Evolutionary conservation across 768 basidiomycete genomes (phyloP).

Genomic region (Botryobasidium botryosum): DNA sequence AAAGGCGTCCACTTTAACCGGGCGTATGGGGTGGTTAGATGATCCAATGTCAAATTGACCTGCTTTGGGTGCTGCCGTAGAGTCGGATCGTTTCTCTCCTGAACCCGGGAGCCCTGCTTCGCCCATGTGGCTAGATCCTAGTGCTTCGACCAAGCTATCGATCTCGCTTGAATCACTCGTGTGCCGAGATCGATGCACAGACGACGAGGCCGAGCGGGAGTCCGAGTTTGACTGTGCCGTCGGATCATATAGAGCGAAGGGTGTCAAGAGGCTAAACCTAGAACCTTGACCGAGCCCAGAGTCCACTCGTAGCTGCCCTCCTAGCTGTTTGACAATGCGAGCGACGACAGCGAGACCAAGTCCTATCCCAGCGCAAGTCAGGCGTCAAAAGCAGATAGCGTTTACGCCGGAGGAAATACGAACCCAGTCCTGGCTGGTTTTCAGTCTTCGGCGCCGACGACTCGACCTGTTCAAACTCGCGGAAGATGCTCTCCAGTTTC

Average conservation of each 20-base stretch:
- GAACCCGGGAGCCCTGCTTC: no score
- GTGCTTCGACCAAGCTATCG: constrained; percentile 32
- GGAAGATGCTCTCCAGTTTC: constrained; percentile 59
- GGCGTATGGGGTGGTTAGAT: neutral
- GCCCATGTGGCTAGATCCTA: constrained; percentile 25
- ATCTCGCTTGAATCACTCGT: constrained; percentile 21
- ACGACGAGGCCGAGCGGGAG: neutral
- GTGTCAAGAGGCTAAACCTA: constrained; percentile 54
- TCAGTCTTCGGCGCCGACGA: constrained; percentile 25
- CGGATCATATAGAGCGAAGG: constrained; percentile 32
- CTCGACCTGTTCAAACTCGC: constrained; percentile 67
- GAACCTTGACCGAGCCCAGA: constrained; percentile 51
- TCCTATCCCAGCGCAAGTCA: constrained; percentile 22
- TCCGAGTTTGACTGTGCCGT: neutral
- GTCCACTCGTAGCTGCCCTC: constrained; percentile 63
- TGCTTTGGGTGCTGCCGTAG: neutral
- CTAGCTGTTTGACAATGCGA: constrained; percentile 60
- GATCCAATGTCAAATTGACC: neutral
- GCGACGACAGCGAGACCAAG: constrained; percentile 69
- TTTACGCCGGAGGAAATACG: no score
- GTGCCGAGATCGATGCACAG: neutral
- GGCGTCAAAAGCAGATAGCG: neutral
- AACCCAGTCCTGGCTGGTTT: constrained; percentile 32
- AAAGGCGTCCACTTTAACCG: neutral
- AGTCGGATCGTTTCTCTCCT: no score